Percentiles rank a stretch among this genome's conserved stretches.
Evolutionary conservation across 2,329 filamentous ascomycete genomes (phyloP).

Genomic region (Nemania sp.): DNA sequence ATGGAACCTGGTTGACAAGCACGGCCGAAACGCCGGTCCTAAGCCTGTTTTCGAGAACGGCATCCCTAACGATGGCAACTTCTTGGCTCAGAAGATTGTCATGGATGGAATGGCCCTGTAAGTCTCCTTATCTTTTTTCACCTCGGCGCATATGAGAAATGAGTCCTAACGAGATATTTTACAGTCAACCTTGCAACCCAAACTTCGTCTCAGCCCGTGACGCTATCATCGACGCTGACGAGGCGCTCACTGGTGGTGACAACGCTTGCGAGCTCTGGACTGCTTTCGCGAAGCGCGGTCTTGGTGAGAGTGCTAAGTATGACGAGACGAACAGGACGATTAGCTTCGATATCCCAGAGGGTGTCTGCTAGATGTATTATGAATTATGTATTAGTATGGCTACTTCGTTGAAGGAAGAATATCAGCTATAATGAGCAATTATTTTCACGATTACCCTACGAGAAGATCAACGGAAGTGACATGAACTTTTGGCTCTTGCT

Average conservation of each 20-base stretch:
- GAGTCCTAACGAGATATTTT: slow-evolving; percentile 2
- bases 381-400: not conserved
- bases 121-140: slow-evolving; percentile 20
- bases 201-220: slow-evolving; percentile 61
- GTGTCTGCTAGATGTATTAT: slow-evolving; percentile 45
- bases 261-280: slow-evolving; percentile 62
- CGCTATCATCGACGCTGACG: slow-evolving; percentile 63
- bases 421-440: not conserved
- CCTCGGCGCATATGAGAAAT: not conserved
- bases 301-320: slow-evolving; percentile 53
- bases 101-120: slow-evolving; percentile 61
- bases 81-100: slow-evolving; percentile 61
- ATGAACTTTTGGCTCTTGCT: not conserved
- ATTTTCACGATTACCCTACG: not conserved
- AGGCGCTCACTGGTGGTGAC: slow-evolving; percentile 58
- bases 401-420: not conserved
- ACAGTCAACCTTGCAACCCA: slow-evolving; percentile 62
- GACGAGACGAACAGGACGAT: slow-evolving; percentile 40
- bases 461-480: not conserved
- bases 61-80: slow-evolving; percentile 61
- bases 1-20: slow-evolving; percentile 64
- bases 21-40: slow-evolving; percentile 58
- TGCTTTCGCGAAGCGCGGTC: slow-evolving; percentile 63
- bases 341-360: slow-evolving; percentile 48
- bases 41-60: slow-evolving; percentile 55